Base-by-base conservation (phyloP, 2,329 filamentous ascomycete genomes). In the Cercospora sp. region DNA sequence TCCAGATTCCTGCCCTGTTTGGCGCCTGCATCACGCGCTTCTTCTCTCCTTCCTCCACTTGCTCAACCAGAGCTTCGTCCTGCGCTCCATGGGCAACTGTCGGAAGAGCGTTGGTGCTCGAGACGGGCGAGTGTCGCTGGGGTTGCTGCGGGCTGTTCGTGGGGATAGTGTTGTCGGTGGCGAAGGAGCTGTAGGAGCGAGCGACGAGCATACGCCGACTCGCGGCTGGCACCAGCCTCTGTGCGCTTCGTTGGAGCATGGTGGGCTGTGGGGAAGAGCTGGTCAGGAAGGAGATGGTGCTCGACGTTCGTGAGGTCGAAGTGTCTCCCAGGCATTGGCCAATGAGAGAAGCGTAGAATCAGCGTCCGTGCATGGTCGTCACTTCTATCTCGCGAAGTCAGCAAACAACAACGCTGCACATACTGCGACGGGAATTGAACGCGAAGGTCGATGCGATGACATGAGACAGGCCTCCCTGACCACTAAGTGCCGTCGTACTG, bases 1-100 rank as follows among this genome's bases (percentile, higher is more conserved):
- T 93, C 95, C 95, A 99, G 69, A 92, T 86, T 5, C 82, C 87
- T 68, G 85, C 82, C 71, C 93, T 88, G 85, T 99, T 99, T 24
- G 95, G 95, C 34, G 94, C 92, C 84, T 99, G 95, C 80, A 85
- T 81, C 66, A 86, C 82, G 71, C 88, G 84, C 75, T 83, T 81
- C 69, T 84, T 79, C 80, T 90, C 88, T 21, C 81, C 87, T 59
- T 83, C 80, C 69, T 83, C 82, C 5, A 84, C 81, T 51, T 80
- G 80, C 78, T 91, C 89, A 77, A 86, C 83, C 68, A 90, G 74
- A 1, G 83, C 77, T 49, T 80, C 79, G 74, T 89, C 86, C 71
- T 81, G 80, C n/a, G 79, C 78, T 43, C 83, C 82, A 65, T 80
- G 82, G 71, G 81, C 84, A 72, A 73, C 85, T 71, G 79, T 86